Conservation (phyloP, 1,139 yeast genomes). For the Hansenula lynferdii region DNA sequence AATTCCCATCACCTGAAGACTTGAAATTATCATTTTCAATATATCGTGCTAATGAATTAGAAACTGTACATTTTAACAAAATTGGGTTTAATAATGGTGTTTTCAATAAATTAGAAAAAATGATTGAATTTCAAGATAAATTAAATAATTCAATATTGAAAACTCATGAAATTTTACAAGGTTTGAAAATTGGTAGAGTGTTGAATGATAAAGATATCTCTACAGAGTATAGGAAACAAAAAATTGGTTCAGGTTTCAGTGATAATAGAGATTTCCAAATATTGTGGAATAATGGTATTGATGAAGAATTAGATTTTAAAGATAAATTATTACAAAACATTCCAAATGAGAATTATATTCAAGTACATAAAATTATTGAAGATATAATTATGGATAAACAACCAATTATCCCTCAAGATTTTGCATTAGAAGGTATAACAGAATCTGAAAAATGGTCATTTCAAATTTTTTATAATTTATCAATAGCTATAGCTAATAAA, state of each 20-base stretch:
- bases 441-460: conserved; percentile 31
- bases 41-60: conserved; percentile 47
- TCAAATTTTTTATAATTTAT: conserved; percentile 17
- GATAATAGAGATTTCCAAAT: conserved; percentile 49
- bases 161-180: conserved; percentile 32
- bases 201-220: conserved; percentile 16
- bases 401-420: conserved; percentile 3
- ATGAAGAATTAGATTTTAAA: conserved; percentile 16
- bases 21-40: conserved; percentile 27
- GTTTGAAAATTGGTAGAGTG: conserved; percentile 34
- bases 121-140: conserved; percentile 46
- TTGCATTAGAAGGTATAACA: conserved; percentile 21
- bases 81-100: conserved; percentile 50
- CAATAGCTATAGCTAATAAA: conserved; percentile 10
- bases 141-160: conserved; percentile 31
- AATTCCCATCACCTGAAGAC: conserved; percentile 28
- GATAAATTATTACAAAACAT: conserved; percentile 12
- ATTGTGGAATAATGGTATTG: conserved; percentile 42
- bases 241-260: conserved; percentile 6
- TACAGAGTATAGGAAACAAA: conserved; percentile 4
- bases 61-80: conserved; percentile 40
- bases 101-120: conserved; percentile 58
- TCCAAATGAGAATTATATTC: conserved; percentile 12
- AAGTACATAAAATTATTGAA: conserved; percentile 11
- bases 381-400: conserved; percentile 9